Evolutionary conservation across 1,139 yeast genomes (phyloP), one percentile per base, ranked within the genome.

Genomic region (Scheffersomyces quercinus): DNA sequence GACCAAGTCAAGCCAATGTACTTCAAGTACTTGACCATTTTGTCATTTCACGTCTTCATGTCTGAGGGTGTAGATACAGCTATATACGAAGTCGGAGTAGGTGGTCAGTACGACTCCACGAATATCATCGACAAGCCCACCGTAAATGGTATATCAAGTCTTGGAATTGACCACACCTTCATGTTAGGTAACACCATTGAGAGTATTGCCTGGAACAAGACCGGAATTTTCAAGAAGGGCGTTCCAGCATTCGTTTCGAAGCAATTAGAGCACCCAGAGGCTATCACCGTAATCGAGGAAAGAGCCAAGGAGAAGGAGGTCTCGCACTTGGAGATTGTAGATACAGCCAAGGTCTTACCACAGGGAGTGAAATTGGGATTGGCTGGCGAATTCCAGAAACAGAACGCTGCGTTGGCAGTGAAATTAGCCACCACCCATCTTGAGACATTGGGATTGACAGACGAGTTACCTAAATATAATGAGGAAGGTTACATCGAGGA

Each of bases 61-160:
- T 76, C 81, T 47, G 99, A 93, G 65, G 87, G 88, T 1, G 91
- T 95, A 26, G 88, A 90, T 56, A 81, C 96, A 13, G 98, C 99
- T 10, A 85, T 95, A 37, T 89, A 88, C 58, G 99, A 95, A 63
- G 99, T 95, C 24, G 99, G 99, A 12, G 96, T 95, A 41, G 99
- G 99, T 28, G 99, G 99, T 9, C 95, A 88, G 59, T 88, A 82
- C 59, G 99, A 95, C 64, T 88, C 97, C 10, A 95, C 99, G 9
- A 95, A 95, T 61, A 80, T 95, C 10, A 80, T 95, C 39, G 81
- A 76, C 31, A 68, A 73, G 36, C 99, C 99, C 9, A 80, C 89
- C 0, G 95, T 83, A 1, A 85, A 96, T 31, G 99, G 96, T 33
- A 85, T 95, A 14, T 72, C 95, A 4, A 79, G 93, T 8, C 70